These are phyloP conservation scores for Yamagishiella unicocca DNA, from an alignment of 139 green algal species.

Conservation along the genomic window DNA sequence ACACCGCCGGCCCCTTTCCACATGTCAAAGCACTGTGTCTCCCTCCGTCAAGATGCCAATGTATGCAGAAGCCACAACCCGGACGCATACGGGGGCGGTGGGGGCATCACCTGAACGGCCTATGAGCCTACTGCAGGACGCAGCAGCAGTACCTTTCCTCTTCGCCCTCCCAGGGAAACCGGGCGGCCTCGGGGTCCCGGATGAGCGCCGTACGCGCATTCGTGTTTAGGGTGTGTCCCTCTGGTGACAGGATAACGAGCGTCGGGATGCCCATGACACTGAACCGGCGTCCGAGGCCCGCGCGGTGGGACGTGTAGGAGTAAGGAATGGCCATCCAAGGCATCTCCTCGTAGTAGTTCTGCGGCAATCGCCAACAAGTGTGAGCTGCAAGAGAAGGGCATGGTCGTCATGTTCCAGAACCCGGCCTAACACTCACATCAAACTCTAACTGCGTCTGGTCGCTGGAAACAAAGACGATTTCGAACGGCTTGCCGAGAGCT, in stretches of 20 bases:
- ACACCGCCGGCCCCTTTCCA: no score
- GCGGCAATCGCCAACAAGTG: no score
- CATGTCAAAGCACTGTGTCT: no score
- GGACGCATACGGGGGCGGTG: background rate
- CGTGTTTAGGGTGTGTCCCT: conserved; percentile 51
- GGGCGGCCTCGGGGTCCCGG: conserved; percentile 49
- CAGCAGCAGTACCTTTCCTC: conserved; percentile 49
- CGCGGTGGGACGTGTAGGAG: background rate
- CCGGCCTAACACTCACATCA: conserved; percentile 41
- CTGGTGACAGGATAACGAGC: conserved; percentile 57
- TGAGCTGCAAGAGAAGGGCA: no score
- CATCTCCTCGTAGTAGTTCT: conserved; percentile 61
- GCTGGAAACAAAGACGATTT: conserved; percentile 67
- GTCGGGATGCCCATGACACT: conserved; percentile 60
- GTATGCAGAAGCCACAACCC: no score
- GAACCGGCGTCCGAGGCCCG: conserved; percentile 9
- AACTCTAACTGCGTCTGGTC: conserved; percentile 59
- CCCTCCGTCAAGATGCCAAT: no score
- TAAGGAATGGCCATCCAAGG: conserved; percentile 63
- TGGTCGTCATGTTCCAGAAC: background rate
- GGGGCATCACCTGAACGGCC: background rate
- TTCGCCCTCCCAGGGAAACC: conserved; percentile 63
- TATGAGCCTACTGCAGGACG: conserved; percentile 17
- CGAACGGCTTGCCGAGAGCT: conserved; percentile 57
- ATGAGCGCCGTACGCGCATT: conserved; percentile 58